Evolutionary conservation across 2,329 filamentous ascomycete genomes (phyloP), one percentile per base, ranked within the genome.

Genomic region (Exophiala mesophila): DNA sequence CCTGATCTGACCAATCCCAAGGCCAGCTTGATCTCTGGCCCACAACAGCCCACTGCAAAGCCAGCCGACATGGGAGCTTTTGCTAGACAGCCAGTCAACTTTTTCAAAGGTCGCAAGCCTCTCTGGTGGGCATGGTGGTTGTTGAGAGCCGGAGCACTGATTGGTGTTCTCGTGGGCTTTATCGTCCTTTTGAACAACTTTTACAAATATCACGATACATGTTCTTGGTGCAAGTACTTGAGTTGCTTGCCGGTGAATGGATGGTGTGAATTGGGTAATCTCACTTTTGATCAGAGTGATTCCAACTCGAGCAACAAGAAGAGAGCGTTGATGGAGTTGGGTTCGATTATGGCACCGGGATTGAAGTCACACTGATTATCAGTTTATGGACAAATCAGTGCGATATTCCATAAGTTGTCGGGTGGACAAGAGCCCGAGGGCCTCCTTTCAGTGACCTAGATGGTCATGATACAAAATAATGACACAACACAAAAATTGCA

Each of bases 101-200:
- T 96, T 66, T 97, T 97, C 70, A 90, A 89, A 62, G 88, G 87
- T 15, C 78, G 92, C 13, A 95, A 94, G 63, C 84, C 85, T 16
- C 73, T 95, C 5, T 98, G 92, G 92, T 98, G 92, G 92, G 84
- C 71, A 4, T 98, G 92, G 92, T 97, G 90, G 90, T 65, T 95
- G 16, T 74, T 97, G 19, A 78, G 92, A 13, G 85, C 77, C 1
- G 87, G 76, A 0, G 82, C 84, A 17, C 69, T 98, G 38, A 76
- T 95, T 5, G 76, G 81, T n/a, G 84, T 89, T 23, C 72, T 95
- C 24, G 76, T 94, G 29, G 83, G 83, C 1, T 96, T 97, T 62
- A 85, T 95, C 48, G 68, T 96, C 32, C 71, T 98, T 39, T 64
- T 97, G 47, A 81, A 88, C 61, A 92, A 96, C 68, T 98, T 98